Evolutionary conservation across 2,329 filamentous ascomycete species (phyloP), one percentile per base, ranked within the genome.

Genomic region (Pseudopithomyces chartarum): DNA sequence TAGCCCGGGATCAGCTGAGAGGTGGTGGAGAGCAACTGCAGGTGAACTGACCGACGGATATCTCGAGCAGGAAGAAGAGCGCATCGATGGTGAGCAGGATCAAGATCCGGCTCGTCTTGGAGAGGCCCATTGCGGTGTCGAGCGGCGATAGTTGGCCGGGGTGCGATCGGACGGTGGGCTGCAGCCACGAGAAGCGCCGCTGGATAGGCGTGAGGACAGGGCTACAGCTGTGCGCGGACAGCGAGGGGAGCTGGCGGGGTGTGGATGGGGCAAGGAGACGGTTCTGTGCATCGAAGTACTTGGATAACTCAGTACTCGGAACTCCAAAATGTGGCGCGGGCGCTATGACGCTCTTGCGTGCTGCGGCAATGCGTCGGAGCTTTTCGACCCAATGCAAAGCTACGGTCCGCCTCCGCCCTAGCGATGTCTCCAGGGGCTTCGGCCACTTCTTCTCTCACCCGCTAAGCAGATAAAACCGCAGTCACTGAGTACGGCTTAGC

Each of bases 81-180:
- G 88, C 84, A 79, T 98, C 94, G 72, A 99, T 96, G 62, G 81
- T 89, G 75, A 99, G 87, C 84, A 99, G 91, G 76, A 97, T 89
- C 78, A 90, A 85, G 75, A 99, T 98, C 76, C 94, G 88, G 68
- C 89, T 91, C 65, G 90, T 90, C 79, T 99, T 99, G 72, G 93
- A 96, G 84, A 94, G 90, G 63, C 85, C 90, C 92, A 96, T 96
- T 63, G 57, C 66, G 58, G 52, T 61, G 49, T 58, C 55, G 62
- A 1, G 34, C 3, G 20, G 2, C 23, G 15, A 29, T 1, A 23
- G 26, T 42, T 2, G n/a, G 23, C 11, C 15, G 19, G 13, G 19
- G 20, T 4, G 12, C 11, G 2, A 23, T 20, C 11, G 19, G 22
- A 34, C 47, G 34, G 34, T 40, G 39, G 10, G 47, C 47, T 39